Conservation (phyloP, 768 basidiomycete genomes). For the Kockovaella imperatae region DNA sequence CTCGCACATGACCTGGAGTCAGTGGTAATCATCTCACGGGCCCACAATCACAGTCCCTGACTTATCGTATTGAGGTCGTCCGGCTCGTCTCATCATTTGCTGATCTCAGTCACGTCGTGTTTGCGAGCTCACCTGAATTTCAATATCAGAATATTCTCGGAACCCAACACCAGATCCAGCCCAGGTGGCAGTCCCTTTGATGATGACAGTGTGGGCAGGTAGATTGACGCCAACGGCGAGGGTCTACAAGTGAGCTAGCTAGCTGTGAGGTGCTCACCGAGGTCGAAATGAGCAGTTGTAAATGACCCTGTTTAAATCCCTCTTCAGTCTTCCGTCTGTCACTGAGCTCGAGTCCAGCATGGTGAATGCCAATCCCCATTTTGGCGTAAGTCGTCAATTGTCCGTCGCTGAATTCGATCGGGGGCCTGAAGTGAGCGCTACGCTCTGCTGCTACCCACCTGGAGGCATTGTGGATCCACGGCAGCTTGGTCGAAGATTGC, state of each 20-base stretch:
- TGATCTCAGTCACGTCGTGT: neutral
- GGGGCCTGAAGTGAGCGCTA: constrained; percentile 1
- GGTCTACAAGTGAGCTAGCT: constrained; percentile 53
- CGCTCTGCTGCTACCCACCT: constrained; percentile 6
- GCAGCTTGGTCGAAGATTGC: constrained; percentile 43
- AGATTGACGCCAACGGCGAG: constrained; percentile 94
- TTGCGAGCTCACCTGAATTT: constrained; percentile 53
- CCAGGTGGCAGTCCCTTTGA: constrained; percentile 81
- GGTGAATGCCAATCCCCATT: constrained; percentile 78
- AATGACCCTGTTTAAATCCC: constrained; percentile 57
- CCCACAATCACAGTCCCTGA: constrained; percentile 28
- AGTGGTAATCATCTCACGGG: neutral
- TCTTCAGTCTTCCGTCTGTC: constrained; percentile 70
- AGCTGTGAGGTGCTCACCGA: constrained; percentile 53
- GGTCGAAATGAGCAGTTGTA: constrained; percentile 70
- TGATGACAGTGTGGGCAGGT: constrained; percentile 86
- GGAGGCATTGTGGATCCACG: too few species aligned
- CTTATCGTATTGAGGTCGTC: constrained; percentile 81
- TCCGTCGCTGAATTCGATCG: constrained; percentile 1
- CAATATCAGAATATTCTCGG: constrained; percentile 81
- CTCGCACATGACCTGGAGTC: constrained; percentile 33
- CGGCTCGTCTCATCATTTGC: constrained; percentile 92
- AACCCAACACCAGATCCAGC: constrained; percentile 54
- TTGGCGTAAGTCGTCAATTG: constrained; percentile 54
- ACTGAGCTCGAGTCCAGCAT: constrained; percentile 69